These are phyloP conservation scores for Dentipellis fragilis DNA, from an alignment of 768 basidiomycete species.

Conservation along the genomic window DNA sequence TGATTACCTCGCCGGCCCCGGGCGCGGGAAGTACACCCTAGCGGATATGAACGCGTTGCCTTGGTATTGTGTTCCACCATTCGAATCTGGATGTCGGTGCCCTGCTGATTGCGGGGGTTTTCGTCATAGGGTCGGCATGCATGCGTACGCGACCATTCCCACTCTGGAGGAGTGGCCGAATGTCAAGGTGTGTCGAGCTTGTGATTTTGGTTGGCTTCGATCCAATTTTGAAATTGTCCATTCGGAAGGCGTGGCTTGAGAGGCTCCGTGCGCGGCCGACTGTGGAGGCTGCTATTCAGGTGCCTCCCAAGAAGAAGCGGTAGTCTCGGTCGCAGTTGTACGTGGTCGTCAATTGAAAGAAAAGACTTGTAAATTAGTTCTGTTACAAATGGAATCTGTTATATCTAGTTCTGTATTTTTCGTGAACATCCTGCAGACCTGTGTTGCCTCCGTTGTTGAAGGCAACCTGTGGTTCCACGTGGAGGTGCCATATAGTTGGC, in stretches of 20 bases:
- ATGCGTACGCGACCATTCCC: slow-evolving; percentile 39
- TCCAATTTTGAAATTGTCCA: not conserved
- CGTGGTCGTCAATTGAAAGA: no score
- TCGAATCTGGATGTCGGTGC: not conserved
- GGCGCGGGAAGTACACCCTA: slow-evolving; percentile 53
- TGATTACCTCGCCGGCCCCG: slow-evolving; percentile 78
- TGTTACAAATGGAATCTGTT: no score
- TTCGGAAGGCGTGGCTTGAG: slow-evolving; percentile 30
- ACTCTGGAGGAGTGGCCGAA: slow-evolving; percentile 54
- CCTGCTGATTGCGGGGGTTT: no score
- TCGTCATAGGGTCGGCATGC: slow-evolving; percentile 41
- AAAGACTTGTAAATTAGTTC: no score
- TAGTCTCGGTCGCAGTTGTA: not conserved
- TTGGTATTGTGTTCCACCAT: slow-evolving; percentile 32
- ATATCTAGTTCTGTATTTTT: no score
- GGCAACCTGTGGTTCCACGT: no score
- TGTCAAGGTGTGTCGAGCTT: slow-evolving; percentile 34
- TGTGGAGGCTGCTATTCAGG: slow-evolving; percentile 22
- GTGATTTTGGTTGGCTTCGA: no score
- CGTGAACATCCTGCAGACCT: no score
- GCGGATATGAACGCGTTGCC: slow-evolving; percentile 64
- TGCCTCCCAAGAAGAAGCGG: slow-evolving; percentile 15
- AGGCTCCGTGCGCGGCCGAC: slow-evolving; percentile 26
- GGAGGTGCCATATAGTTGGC: no score
- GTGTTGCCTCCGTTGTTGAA: no score